These are phyloP conservation scores for Leccinum fuscescens DNA, from an alignment of 1,284 basidiomycete species.

Conservation along the genomic window DNA sequence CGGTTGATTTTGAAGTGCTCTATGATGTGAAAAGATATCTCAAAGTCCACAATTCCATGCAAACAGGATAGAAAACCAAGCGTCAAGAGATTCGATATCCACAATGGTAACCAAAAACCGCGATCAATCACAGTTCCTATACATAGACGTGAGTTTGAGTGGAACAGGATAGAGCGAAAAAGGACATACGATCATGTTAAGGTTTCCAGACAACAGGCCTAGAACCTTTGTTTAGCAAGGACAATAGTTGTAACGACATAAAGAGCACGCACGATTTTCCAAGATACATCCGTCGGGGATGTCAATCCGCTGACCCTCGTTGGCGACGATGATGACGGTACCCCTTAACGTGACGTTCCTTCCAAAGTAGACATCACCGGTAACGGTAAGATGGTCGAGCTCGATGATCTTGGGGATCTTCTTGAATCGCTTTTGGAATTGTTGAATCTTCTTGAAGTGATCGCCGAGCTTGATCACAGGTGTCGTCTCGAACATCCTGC, in stretches of 20 bases:
- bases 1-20: constrained; percentile 11
- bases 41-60: background rate
- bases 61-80: constrained; percentile 4
- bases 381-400: constrained; percentile 95
- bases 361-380: constrained; percentile 95
- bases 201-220: constrained; percentile 63
- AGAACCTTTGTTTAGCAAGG: constrained; percentile 10
- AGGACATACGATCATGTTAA: constrained; percentile 65
- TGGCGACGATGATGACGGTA: constrained; percentile 86
- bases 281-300: constrained; percentile 94
- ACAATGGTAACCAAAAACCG: background rate
- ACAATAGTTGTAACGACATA: background rate
- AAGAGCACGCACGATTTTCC: constrained; percentile 72
- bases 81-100: constrained; percentile 6
- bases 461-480: constrained; percentile 98
- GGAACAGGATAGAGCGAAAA: background rate
- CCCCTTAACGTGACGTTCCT: constrained; percentile 88
- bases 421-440: constrained; percentile 98
- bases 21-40: constrained; percentile 5
- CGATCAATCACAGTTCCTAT: constrained; percentile 32
- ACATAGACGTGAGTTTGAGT: constrained; percentile 1
- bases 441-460: constrained; percentile 90
- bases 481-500: constrained; percentile 90
- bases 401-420: constrained; percentile 93
- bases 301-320: constrained; percentile 92